Base-by-base conservation (phyloP, 1,284 basidiomycete genomes). In the Abortiporus biennis region DNA sequence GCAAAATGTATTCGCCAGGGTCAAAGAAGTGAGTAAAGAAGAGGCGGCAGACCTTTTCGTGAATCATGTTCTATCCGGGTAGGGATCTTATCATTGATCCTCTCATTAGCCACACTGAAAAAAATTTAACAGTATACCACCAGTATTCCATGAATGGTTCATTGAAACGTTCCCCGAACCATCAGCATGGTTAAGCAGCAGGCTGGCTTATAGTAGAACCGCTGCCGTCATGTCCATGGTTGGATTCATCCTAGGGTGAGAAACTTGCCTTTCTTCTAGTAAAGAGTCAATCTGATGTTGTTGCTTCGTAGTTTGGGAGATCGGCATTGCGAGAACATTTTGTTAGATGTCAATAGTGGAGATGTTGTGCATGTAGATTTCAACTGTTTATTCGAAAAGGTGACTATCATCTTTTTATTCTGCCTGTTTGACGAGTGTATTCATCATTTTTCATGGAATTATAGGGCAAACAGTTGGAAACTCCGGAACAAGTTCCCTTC, bases 191-290 rank as follows among this genome's bases (percentile, higher is more conserved):
- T 73, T 99, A 22, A 79, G 85, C 2, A 90, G 88, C 57, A 81
- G 96, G 20, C 68, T 92, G 47, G 76, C 83, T 2, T 99, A 95
- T 58, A 85, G 80, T 12, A 76, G 95, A 33, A 98, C 96, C 0
- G 77, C 87, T 0, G 96, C 96, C 0, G 96, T 99, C 38, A 99
- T 98, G 88, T 96, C 91, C 3, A 99, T 99, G 87, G 92, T 99
- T 20, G 96, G 96, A 16, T 96, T 91, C 54, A 95, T 99, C 25
- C 71, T 99, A 6, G 96, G 95, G 90, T 94, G 49, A 47, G 79
- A 61, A 6, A 20, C 13, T 36, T 35, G 16, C 20, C 15, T n/a
- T 13, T 27, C 23, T n/a, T 35, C 6, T 40, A 42, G 25, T 13
- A 15, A 9, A 29, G 17, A 23, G 6, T 27, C 11, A 15, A 17